phyloP scores from a whole-genome alignment of 2,329 filamentous ascomycete species.

The Ramichloridium luteum region DNA sequence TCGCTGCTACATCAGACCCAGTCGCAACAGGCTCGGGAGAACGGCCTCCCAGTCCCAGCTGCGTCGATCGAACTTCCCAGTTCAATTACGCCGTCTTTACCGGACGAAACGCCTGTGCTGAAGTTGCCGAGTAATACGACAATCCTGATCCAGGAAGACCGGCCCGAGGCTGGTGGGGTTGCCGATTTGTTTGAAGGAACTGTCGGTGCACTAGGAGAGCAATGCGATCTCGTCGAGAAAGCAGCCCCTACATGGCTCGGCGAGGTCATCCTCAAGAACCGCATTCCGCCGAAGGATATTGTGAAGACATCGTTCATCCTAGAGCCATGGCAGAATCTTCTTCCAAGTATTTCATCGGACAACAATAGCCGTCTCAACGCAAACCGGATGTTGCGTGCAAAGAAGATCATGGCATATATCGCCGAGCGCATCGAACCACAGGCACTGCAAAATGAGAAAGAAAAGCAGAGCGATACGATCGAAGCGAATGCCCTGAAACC shows the following conservation, averaged over 20 bases:
- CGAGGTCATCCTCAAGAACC: conserved; percentile 72
- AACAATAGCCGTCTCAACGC: conserved; percentile 85
- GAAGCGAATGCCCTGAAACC: conserved; percentile 52
- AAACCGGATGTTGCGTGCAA: conserved; percentile 89
- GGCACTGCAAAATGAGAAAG: conserved; percentile 28
- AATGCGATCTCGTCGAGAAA: conserved; percentile 74
- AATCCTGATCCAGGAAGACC: conserved; percentile 54
- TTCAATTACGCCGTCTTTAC: conserved; percentile 54
- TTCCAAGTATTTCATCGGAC: conserved; percentile 67
- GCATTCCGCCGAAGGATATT: conserved; percentile 74
- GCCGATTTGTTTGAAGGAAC: conserved; percentile 87
- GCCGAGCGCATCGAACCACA: conserved; percentile 75
- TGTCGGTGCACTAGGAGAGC: conserved; percentile 61
- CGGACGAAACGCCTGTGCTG: conserved; percentile 63
- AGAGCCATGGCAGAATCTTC: conserved; percentile 58
- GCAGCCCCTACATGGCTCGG: conserved; percentile 84
- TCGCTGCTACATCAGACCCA: conserved; percentile 40
- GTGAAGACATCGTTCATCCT: conserved; percentile 93
- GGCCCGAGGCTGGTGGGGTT: conserved; percentile 49
- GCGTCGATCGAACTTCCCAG: conserved; percentile 41
- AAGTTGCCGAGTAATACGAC: conserved; percentile 55
- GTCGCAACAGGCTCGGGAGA: conserved; percentile 21
- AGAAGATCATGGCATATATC: conserved; percentile 86
- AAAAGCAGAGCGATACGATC: conserved; percentile 3
- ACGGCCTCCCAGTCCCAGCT: conserved; percentile 21